Conservation (phyloP, 1,139 yeast genomes). For the Yamadazyma songkhlaensis region DNA sequence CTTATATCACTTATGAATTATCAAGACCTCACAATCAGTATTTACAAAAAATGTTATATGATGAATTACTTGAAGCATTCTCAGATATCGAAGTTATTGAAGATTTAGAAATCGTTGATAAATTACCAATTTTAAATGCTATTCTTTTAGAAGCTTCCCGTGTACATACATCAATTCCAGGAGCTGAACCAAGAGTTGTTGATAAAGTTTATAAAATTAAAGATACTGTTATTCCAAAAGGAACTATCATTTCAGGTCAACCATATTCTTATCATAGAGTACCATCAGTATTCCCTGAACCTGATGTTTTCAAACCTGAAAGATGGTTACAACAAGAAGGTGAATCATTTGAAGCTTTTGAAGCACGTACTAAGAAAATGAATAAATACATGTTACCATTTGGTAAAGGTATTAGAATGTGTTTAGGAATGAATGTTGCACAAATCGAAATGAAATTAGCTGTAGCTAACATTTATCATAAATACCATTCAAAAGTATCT, state of each 20-base stretch:
- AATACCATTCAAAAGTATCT: constrained; percentile 36
- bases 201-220: constrained; percentile 23
- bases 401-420: constrained; percentile 76
- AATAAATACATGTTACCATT: constrained; percentile 61
- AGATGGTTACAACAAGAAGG: constrained; percentile 51
- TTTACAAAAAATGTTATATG: constrained; percentile 40
- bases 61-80: constrained; percentile 38
- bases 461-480: constrained; percentile 52
- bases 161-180: constrained; percentile 71
- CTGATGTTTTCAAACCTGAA: constrained; percentile 54
- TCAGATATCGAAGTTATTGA: constrained; percentile 23
- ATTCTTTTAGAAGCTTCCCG: constrained; percentile 57
- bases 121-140: constrained; percentile 55
- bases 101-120: constrained; percentile 44
- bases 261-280: constrained; percentile 66
- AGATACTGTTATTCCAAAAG: constrained; percentile 42
- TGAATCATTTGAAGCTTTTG: constrained; percentile 34
- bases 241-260: constrained; percentile 59
- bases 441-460: constrained; percentile 63
- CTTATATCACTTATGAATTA: constrained; percentile 59
- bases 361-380: constrained; percentile 41
- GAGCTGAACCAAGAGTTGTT: constrained; percentile 65
- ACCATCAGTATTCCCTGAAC: constrained; percentile 45
- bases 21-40: constrained; percentile 46
- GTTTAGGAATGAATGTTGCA: constrained; percentile 70